Percentiles rank a stretch among this genome's conserved stretches.
These are phyloP conservation scores for Kwoniella shivajii DNA, from an alignment of 1,284 basidiomycete species.

Conservation along the genomic window DNA sequence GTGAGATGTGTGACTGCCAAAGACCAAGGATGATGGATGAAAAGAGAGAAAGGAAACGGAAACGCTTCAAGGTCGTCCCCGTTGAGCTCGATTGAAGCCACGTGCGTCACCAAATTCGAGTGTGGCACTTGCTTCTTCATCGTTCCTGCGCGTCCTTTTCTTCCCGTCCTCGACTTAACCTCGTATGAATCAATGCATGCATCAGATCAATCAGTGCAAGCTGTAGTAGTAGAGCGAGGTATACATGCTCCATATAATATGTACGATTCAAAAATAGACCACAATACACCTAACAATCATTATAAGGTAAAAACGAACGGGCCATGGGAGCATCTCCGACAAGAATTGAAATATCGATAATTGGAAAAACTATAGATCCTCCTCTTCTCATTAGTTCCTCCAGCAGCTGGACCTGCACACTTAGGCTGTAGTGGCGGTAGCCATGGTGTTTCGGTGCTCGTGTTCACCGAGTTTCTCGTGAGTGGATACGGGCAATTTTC, in stretches of 20 bases:
- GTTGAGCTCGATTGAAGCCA: not conserved
- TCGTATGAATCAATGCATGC: too few relatives aligned
- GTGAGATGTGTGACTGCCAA: not conserved
- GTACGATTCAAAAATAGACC: not conserved
- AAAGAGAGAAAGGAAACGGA: too few relatives aligned
- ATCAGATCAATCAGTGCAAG: too few relatives aligned
- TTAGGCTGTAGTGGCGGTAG: constrained; percentile 4
- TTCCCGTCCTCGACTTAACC: too few relatives aligned
- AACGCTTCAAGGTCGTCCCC: not conserved
- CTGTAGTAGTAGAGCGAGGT: too few relatives aligned
- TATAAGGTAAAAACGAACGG: not conserved
- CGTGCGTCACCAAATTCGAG: not conserved
- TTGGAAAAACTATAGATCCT: too few relatives aligned
- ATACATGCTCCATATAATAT: constrained; percentile 1
- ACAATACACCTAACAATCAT: not conserved
- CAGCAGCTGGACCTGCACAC: too few relatives aligned
- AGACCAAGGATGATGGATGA: too few relatives aligned
- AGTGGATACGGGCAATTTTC: constrained; percentile 29
- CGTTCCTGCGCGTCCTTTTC: not conserved
- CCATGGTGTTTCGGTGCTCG: constrained; percentile 9
- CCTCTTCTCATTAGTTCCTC: not conserved
- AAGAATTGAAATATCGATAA: too few relatives aligned
- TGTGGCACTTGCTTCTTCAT: not conserved
- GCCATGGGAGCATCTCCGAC: too few relatives aligned
- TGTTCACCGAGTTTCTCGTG: constrained; percentile 14